These are phyloP conservation scores for Diaporthe vexans DNA, from an alignment of 2,329 filamentous ascomycete species.

Conservation along the genomic window DNA sequence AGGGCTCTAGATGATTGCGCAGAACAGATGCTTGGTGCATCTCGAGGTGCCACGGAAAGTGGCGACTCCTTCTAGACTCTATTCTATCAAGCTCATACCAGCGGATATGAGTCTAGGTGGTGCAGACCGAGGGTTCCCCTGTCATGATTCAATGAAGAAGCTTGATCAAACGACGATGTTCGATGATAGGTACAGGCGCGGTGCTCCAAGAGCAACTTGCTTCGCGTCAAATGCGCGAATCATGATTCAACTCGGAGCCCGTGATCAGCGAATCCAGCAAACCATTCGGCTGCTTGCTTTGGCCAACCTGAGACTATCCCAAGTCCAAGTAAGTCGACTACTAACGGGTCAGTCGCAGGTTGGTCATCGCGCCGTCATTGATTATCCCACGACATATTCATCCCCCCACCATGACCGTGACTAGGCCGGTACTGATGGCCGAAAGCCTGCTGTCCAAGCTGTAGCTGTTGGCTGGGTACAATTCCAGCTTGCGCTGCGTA, in stretches of 20 bases:
- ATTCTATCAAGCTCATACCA: neutral
- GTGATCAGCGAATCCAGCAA: conserved; percentile 32
- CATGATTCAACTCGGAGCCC: conserved; percentile 32
- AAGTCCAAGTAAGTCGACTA: conserved; percentile 22
- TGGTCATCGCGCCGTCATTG: conserved; percentile 40
- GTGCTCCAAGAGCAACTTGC: neutral
- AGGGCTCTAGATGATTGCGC: conserved; percentile 2
- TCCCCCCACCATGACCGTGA: conserved; percentile 33
- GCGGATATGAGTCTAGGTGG: neutral
- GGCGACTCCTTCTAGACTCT: neutral
- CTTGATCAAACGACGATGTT: neutral
- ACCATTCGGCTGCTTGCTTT: conserved; percentile 30
- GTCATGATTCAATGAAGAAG: no score
- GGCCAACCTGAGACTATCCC: conserved; percentile 34
- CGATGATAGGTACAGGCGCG: neutral
- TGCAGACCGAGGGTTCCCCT: neutral
- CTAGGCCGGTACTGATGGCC: conserved; percentile 37
- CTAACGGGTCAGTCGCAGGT: conserved; percentile 32
- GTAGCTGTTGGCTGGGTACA: conserved; percentile 40
- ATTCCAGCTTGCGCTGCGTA: conserved; percentile 29
- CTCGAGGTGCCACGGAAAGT: neutral
- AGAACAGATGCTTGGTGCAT: neutral
- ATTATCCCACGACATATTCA: conserved; percentile 38
- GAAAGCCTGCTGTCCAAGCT: conserved; percentile 38
- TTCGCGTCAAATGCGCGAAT: neutral